Base-by-base conservation (phyloP, 169 alveolate species). In the Theileria annulata region DNA sequence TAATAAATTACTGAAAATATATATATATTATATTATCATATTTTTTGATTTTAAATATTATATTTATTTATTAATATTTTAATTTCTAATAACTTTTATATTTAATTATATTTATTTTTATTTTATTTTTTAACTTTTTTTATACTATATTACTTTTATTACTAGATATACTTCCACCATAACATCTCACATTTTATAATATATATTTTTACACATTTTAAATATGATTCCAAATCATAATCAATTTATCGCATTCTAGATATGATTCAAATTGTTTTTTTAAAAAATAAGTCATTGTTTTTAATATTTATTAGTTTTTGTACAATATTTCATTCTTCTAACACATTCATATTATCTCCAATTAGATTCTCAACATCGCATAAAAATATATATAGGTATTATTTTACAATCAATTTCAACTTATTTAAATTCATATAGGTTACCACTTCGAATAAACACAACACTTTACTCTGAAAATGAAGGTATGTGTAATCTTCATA, bases 181-280 rank as follows among this genome's bases (percentile, higher is more conserved):
- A 31, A 28, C 10, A 27, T 23, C 4, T 6, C 5, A 15, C 3
- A 28, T 21, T 62, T 0, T 6, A 62, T 21, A 27, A 15, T 25
- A 28, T 17, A 62, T 62, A 30, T 62, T 62, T 62, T 62, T n/a
- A 62, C 71, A 62, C 71, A 62, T 62, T 30, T 62, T 27, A 15
- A 15, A 62, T 28, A 62, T 62, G 71, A 30, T 62, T 62, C 23
- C 10, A 23, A 30, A 62, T 62, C 25, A 30, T 27, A 28, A 3
- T 9, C 28, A 1, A 28, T 62, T 62, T 28, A 62, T 62, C 42
- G 23, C 21, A 62, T 62, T 62, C 28, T 23, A 62, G 71, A 62
- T 62, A 62, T 62, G 71, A 23, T 30, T 23, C 21, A 62, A 28
- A 15, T 9, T 23, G 23, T n/a, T 23, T n/a, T 62, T 23, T 27